Conservation (phyloP, 2,329 filamentous ascomycete species). For the Pseudogymnoascus sp. region DNA sequence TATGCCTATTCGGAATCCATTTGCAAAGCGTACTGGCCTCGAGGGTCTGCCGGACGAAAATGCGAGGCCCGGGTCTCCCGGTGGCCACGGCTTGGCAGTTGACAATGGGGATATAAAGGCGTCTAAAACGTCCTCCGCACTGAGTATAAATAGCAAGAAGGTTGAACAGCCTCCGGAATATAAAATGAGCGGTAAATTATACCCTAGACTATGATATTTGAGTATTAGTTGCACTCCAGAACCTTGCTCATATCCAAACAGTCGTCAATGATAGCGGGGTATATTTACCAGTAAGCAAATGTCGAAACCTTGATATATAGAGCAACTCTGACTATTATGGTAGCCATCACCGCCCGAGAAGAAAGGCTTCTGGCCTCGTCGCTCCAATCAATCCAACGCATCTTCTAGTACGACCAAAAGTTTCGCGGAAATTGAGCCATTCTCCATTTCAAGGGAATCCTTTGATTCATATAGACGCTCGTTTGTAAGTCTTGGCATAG, state of each 20-base stretch:
- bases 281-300: slow-evolving; percentile 70
- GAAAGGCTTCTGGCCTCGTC: slow-evolving; percentile 65
- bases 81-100: slow-evolving; percentile 43
- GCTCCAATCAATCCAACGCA: slow-evolving; percentile 41
- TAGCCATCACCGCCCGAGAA: slow-evolving; percentile 86
- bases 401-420: slow-evolving; percentile 49
- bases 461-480: slow-evolving; percentile 95
- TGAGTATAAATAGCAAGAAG: slow-evolving; percentile 53
- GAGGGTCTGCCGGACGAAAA: slow-evolving; percentile 41
- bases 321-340: slow-evolving; percentile 12
- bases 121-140: slow-evolving; percentile 52
- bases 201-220: slow-evolving; percentile 11
- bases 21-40: slow-evolving; percentile 49
- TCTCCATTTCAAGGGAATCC: slow-evolving; percentile 91
- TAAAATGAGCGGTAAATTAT: slow-evolving; percentile 65
- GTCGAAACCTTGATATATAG: not conserved
- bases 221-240: slow-evolving; percentile 12
- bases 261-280: slow-evolving; percentile 95
- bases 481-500: slow-evolving; percentile 57
- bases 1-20: slow-evolving; percentile 68
- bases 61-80: slow-evolving; percentile 35
- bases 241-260: slow-evolving; percentile 35
- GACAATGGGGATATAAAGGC: slow-evolving; percentile 56
- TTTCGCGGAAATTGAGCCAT: slow-evolving; percentile 79
- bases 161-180: slow-evolving; percentile 58